Evolutionary conservation across 1,284 basidiomycete species (phyloP), one percentile per base, ranked within the genome.

Genomic region (Entoloma clypeatum): DNA sequence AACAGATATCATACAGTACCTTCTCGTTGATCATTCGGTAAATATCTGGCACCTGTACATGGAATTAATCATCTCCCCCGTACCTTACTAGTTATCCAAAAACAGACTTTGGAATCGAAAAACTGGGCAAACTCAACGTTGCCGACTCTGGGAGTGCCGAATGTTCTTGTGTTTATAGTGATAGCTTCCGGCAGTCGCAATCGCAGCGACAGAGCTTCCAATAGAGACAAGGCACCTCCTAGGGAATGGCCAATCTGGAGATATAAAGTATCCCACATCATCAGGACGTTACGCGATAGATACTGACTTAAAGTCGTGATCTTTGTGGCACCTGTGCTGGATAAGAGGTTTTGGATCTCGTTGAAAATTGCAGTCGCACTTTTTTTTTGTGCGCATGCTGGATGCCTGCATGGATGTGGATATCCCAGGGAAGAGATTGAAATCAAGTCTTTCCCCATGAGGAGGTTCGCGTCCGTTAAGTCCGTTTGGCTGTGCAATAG

Each of bases 211-310:
- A 72, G 43, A 16, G 67, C 59, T 25, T 69, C 65, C 4, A 74
- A 59, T 49, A 70, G 64, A 9, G 69, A 68, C 14, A 74, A 56
- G 2, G 71, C 71, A 19, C 68, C 72, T 18, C 72, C 73, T 5
- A 72, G 63, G 16, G 67, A 73, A 48, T 73, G 72, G 8, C 71
- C 69, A 11, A 69, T 51, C 67, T 68, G 33, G 10, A 14, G 13
- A 16, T 5, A 28, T 18, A 26, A 18, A 23, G 16, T 16, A n/a
- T 22, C 21, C 11, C 17, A 16, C 35, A 4, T 14, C 45, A 21
- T 25, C 8, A 27, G 16, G 7, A 18, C 14, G 22, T 16, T 29
- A 26, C 11, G 5, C 11, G 17, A 17, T 7, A 21, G 17, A 26
- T 33, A 23, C 13, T 13, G 17, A 45, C 62, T 26, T 38, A 64